Conservation (phyloP, 148 eudicot genomes). For the Rhododendron ovatum region DNA sequence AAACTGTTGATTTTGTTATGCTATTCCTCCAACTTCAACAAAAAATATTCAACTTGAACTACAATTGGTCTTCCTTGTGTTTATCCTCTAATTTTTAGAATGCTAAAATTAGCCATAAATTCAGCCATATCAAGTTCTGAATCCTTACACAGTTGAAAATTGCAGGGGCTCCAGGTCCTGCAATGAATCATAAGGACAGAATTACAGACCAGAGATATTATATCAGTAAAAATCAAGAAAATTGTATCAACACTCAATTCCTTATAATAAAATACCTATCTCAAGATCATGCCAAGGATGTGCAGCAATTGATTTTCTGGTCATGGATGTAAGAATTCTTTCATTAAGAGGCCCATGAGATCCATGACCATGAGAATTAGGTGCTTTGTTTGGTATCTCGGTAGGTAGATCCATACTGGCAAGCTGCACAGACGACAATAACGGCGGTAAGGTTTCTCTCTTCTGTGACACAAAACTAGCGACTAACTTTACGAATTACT, state of each 20-base stretch:
- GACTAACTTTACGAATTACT: not conserved
- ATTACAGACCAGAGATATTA: not conserved
- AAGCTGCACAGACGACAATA: conserved; percentile 18
- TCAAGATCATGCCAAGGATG: conserved; percentile 95
- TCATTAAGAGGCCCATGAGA: conserved; percentile 45
- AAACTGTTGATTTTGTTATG: not conserved
- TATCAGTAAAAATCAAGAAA: conserved; percentile 5
- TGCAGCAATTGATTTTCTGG: conserved; percentile 65
- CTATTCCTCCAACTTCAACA: not conserved
- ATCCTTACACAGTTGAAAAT: conserved; percentile 61
- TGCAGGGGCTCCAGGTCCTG: conserved; percentile 75
- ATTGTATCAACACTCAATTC: not conserved
- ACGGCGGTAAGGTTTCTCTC: not conserved
- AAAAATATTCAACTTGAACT: not conserved
- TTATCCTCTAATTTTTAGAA: not conserved
- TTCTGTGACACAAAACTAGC: not conserved
- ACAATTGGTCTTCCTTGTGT: not conserved
- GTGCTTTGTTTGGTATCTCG: conserved; percentile 34
- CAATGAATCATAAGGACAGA: conserved; percentile 14
- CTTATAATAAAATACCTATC: conserved; percentile 47
- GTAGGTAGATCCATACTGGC: conserved; percentile 50
- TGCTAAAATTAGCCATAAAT: not conserved
- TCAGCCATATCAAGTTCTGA: conserved; percentile 10
- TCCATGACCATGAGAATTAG: conserved; percentile 23
- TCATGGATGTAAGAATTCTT: conserved; percentile 72